phyloP scores from a whole-genome alignment of 2,329 filamentous ascomycete genomes.

The Arachnomyces sp. region DNA sequence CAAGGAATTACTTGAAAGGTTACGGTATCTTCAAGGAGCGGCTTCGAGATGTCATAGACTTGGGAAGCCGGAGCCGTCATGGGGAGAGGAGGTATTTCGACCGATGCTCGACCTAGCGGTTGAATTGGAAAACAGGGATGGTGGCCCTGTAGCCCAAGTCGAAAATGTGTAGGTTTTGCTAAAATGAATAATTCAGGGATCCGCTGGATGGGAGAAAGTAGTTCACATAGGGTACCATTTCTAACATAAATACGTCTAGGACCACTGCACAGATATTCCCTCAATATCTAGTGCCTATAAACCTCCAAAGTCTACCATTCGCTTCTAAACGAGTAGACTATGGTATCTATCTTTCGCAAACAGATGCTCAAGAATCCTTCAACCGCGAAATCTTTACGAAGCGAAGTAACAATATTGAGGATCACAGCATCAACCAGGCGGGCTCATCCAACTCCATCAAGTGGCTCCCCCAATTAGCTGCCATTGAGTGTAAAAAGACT shows the following conservation, averaged over 20 bases:
- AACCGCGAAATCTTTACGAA: neutral
- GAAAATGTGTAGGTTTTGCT: conserved; percentile 1
- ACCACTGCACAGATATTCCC: neutral
- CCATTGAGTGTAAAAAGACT: neutral
- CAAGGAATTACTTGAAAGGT: neutral
- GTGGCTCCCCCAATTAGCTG: conserved; percentile 1
- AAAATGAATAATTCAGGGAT: no score
- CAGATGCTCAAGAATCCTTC: neutral
- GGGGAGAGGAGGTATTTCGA: neutral
- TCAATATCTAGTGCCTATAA: neutral
- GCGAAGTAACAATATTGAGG: neutral
- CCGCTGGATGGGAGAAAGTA: no score
- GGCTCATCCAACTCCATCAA: conserved; percentile 3
- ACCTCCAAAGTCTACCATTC: neutral
- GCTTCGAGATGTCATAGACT: neutral
- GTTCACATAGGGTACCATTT: neutral
- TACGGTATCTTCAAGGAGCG: neutral
- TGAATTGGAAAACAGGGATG: conserved; percentile 1
- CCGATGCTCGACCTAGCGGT: neutral
- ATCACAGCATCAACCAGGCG: neutral
- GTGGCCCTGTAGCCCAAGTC: neutral
- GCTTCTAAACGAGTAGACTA: conserved; percentile 2
- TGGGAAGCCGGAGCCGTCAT: conserved; percentile 1
- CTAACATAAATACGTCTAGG: neutral
- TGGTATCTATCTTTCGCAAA: conserved; percentile 3